A percentile compares a stretch with the other conserved stretches of the same genome.
Conservation (phyloP, 768 basidiomycete species). For the Paxillus ammoniavirescens region DNA sequence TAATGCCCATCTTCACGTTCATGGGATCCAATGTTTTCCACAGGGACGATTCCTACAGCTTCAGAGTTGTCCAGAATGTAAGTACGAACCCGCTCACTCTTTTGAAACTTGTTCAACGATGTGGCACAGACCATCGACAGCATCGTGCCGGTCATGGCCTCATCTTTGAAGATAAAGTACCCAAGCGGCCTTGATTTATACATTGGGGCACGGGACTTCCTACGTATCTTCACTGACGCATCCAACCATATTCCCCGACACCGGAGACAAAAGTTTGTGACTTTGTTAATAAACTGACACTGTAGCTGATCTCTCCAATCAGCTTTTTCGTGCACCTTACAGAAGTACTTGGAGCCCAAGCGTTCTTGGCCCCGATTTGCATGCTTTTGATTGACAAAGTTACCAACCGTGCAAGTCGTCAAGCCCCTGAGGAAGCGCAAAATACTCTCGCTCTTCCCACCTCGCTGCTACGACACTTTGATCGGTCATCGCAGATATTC, state of each 20-base stretch:
- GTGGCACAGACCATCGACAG: constrained; percentile 77
- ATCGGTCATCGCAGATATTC: constrained; percentile 45
- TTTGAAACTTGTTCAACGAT: neutral
- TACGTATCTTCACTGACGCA: constrained; percentile 93
- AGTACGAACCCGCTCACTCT: constrained; percentile 2
- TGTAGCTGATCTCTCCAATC: constrained; percentile 4
- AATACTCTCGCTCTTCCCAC: constrained; percentile 64
- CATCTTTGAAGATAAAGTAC: constrained; percentile 65
- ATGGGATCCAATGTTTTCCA: constrained; percentile 99
- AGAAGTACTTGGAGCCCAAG: constrained; percentile 72
- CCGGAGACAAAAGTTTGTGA: constrained; percentile 76
- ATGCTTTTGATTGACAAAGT: constrained; percentile 85
- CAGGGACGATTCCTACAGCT: constrained; percentile 93
- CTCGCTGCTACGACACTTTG: constrained; percentile 58
- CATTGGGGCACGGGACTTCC: constrained; percentile 71
- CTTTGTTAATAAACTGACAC: neutral
- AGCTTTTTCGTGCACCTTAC: constrained; percentile 91
- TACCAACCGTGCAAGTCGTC: constrained; percentile 65
- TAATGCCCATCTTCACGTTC: constrained; percentile 99
- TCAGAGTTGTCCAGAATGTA: constrained; percentile 85
- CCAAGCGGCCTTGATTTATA: constrained; percentile 57
- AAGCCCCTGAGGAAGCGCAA: constrained; percentile 56
- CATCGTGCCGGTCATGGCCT: constrained; percentile 91
- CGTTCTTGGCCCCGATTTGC: constrained; percentile 79
- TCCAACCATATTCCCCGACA: constrained; percentile 90